A percentile compares a stretch with the other conserved stretches of the same genome.
Conservation (phyloP, 495 filamentous ascomycete genomes). For the Podospora pseudoanserina region DNA sequence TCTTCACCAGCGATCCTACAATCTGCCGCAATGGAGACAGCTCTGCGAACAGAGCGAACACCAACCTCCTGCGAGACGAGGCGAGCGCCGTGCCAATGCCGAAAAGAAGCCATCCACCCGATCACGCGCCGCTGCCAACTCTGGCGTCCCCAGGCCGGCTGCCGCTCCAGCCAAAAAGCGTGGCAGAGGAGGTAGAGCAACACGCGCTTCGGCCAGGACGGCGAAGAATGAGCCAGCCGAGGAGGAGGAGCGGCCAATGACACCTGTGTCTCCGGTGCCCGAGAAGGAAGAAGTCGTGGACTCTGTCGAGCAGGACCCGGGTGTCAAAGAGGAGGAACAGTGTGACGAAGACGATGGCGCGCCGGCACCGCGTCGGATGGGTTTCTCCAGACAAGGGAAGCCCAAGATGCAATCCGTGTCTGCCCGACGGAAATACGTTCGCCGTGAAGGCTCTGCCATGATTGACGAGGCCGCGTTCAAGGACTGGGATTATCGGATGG, state of each 20-base stretch:
- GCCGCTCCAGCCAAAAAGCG: constrained; percentile 36
- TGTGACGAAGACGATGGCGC: constrained; percentile 37
- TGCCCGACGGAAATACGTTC: constrained; percentile 75
- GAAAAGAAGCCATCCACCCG: constrained; percentile 49
- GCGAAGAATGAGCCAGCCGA: constrained; percentile 33
- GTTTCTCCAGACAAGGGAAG: constrained; percentile 39
- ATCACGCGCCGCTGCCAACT: constrained; percentile 29
- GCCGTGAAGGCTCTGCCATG: constrained; percentile 64
- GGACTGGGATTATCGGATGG: constrained; percentile 81
- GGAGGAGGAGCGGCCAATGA: constrained; percentile 51
- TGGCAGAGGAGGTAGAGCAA: constrained; percentile 20
- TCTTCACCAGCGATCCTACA: constrained; percentile 91
- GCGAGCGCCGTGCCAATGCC: constrained; percentile 77
- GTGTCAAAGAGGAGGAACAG: constrained; percentile 45
- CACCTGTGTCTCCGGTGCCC: constrained; percentile 49
- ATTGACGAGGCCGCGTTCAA: constrained; percentile 85
- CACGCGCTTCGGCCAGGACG: constrained; percentile 25
- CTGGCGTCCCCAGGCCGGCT: constrained; percentile 23
- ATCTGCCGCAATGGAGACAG: constrained; percentile 90
- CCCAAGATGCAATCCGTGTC: constrained; percentile 52
- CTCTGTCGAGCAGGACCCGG: constrained; percentile 46
- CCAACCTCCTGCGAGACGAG: constrained; percentile 90
- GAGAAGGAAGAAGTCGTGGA: constrained; percentile 41
- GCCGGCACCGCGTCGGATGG: constrained; percentile 41
- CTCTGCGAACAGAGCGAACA: constrained; percentile 90